phyloP scores from a whole-genome alignment of 2,329 filamentous ascomycete genomes.

The Podosphaera xanthii region DNA sequence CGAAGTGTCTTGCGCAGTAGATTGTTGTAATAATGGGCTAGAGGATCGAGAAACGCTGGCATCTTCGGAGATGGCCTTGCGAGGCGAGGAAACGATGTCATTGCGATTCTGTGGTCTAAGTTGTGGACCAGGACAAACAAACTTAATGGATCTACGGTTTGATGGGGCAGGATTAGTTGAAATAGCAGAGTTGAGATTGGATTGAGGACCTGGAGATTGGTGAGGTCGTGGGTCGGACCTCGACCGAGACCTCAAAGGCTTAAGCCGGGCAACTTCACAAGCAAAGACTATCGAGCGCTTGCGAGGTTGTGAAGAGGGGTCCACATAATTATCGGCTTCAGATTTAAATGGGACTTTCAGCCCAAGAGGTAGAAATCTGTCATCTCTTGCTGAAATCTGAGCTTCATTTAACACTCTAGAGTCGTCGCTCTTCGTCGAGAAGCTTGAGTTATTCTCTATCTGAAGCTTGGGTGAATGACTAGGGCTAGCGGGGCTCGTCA shows the following conservation, averaged over 20 bases:
- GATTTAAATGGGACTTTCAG: conserved; percentile 17
- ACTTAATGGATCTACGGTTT: conserved; percentile 45
- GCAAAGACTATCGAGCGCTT: conserved; percentile 88
- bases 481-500: conserved; percentile 73
- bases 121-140: conserved; percentile 42
- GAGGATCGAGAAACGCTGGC: neutral
- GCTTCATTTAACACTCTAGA: conserved; percentile 5
- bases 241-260: neutral
- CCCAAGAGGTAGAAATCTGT: conserved; percentile 3
- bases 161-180: conserved; percentile 17
- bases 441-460: conserved; percentile 34
- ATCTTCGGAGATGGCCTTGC: conserved; percentile 1
- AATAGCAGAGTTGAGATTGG: conserved; percentile 13
- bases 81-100: conserved; percentile 3
- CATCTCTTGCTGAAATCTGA: neutral
- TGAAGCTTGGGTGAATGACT: conserved; percentile 34
- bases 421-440: conserved; percentile 11
- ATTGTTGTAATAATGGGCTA: neutral
- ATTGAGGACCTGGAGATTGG: conserved; percentile 15
- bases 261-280: conserved; percentile 37
- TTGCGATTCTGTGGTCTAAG: neutral
- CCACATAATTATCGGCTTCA: conserved; percentile 35
- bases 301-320: conserved; percentile 43
- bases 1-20: neutral
- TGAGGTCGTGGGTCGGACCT: conserved; percentile 17